These are phyloP conservation scores for Teratosphaeria destructans DNA, from an alignment of 2,329 filamentous ascomycete species.

Conservation along the genomic window DNA sequence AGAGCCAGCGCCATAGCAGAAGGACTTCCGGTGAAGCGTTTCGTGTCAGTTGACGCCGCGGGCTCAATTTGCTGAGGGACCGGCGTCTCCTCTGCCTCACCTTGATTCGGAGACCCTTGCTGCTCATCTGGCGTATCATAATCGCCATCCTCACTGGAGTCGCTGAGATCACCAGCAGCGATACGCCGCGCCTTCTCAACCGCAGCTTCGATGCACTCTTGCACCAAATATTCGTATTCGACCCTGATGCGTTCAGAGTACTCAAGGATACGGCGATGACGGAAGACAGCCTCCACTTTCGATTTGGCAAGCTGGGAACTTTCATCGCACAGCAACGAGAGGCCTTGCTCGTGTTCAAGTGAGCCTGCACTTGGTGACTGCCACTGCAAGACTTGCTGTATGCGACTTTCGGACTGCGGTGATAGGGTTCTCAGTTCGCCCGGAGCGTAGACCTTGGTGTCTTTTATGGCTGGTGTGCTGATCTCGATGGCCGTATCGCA, in stretches of 20 bases:
- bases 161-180: conserved; percentile 72
- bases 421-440: conserved; percentile 87
- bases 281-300: conserved; percentile 87
- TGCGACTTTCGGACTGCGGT: conserved; percentile 87
- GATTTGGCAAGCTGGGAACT: conserved; percentile 73
- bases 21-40: conserved; percentile 18
- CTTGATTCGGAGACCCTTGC: conserved; percentile 43
- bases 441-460: conserved; percentile 53
- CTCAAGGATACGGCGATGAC: conserved; percentile 85
- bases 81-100: conserved; percentile 35
- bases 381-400: conserved; percentile 92
- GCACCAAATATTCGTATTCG: conserved; percentile 84
- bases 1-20: conserved; percentile 49
- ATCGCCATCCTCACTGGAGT: conserved; percentile 45
- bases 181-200: conserved; percentile 82
- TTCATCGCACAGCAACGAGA: conserved; percentile 79
- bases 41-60: neutral
- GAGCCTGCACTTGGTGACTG: conserved; percentile 80
- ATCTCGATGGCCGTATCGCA: conserved; percentile 95
- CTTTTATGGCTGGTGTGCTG: conserved; percentile 86
- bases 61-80: neutral
- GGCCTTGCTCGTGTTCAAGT: conserved; percentile 83
- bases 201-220: conserved; percentile 90
- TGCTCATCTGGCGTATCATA: conserved; percentile 15
- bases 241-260: conserved; percentile 92